Evolutionary conservation across 2,329 filamentous ascomycete genomes (phyloP).

Genomic region (Shiraia bambusicola): DNA sequence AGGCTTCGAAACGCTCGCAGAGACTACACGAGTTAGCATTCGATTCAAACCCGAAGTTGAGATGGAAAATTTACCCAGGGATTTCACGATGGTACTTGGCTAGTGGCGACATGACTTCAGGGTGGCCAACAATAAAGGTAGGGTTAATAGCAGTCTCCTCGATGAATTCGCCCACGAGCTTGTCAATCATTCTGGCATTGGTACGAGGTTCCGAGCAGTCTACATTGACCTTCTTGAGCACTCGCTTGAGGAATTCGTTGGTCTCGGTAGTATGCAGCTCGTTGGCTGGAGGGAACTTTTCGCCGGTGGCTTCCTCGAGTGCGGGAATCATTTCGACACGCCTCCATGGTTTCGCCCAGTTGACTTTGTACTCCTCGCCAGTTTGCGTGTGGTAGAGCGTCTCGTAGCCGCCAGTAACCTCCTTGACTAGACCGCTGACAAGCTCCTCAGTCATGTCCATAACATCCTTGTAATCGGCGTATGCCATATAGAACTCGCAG

Average conservation of each 20-base stretch:
- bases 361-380: conserved; percentile 85
- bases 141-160: conserved; percentile 93
- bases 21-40: conserved; percentile 44
- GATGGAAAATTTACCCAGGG: conserved; percentile 54
- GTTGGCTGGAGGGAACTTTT: conserved; percentile 89
- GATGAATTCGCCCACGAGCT: conserved; percentile 88
- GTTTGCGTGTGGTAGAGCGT: conserved; percentile 84
- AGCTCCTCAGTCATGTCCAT: conserved; percentile 92
- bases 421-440: conserved; percentile 84
- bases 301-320: conserved; percentile 83
- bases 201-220: conserved; percentile 89
- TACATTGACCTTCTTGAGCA: conserved; percentile 87
- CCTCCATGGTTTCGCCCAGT: conserved; percentile 95
- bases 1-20: conserved; percentile 97
- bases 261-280: conserved; percentile 88
- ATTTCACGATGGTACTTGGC: conserved; percentile 89
- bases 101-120: conserved; percentile 85
- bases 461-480: conserved; percentile 70
- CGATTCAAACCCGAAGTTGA: not conserved
- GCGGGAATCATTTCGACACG: conserved; percentile 94
- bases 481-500: conserved; percentile 92
- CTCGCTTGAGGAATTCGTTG: conserved; percentile 72
- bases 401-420: conserved; percentile 79
- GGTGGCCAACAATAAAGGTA: conserved; percentile 86
- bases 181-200: conserved; percentile 95